Base-by-base conservation (phyloP, 345 rosid species). In the Firmiana major region DNA sequence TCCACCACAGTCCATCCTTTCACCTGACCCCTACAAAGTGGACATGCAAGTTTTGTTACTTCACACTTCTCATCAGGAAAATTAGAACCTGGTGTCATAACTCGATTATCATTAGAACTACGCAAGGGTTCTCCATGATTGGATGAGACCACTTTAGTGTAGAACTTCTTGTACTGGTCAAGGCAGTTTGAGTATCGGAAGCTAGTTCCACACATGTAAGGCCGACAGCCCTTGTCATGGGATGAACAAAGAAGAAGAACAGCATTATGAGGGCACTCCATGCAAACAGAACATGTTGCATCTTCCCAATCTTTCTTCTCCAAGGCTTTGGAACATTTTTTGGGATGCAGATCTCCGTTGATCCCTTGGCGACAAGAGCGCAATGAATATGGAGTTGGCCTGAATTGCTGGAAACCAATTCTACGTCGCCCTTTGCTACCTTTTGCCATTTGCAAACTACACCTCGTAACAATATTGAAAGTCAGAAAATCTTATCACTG, bases 151-250 rank as follows among this genome's bases (percentile, higher is more conserved):
- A 78, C 88, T 78, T 92, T 93, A 8, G 93, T 84, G 74, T 90
- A 88, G 16, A 98, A 96, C 67, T 93, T 92, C 87, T 89, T 90
- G 89, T 93, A 95, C 86, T 89, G 97, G 77, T 93, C 94, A 71
- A 95, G 97, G 85, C 99, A 95, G 70, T 95, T 93, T 38, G 99
- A 95, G 75, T 90, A 95, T 0, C 98, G 90, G 77, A 88, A 93
- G 85, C 99, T 95, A 48, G 99, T 95, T 82, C 93, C 99, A 81
- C 99, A 96, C 99, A 96, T 96, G 81, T 90, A 96, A 63, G 99
- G 97, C 38, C 94, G 97, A 68, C 99, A 96, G 42, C 99, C 99
- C 79, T 92, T 96, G 79, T 96, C 97, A 76, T 96, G 89, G 63
- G 99, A 96, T 65, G 99, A 93, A 81, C 99, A 96, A 45, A 96